These are phyloP conservation scores for Cucurbitaria berberidis DNA, from an alignment of 2,329 filamentous ascomycete genomes.

Conservation along the genomic window DNA sequence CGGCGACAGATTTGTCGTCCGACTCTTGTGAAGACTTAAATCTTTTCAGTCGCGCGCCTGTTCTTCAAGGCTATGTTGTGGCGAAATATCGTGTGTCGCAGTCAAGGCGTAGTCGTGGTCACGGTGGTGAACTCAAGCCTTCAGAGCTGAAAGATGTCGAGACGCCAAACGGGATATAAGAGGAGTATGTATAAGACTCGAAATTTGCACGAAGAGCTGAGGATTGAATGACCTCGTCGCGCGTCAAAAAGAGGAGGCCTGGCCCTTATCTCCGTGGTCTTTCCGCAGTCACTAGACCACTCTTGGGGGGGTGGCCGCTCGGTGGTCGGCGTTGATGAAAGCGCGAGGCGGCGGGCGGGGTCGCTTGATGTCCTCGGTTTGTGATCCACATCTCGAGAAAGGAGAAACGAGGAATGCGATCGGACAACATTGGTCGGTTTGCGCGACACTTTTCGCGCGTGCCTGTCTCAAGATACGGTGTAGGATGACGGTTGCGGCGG, in stretches of 20 bases:
- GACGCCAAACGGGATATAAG: background rate
- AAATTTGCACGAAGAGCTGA: background rate
- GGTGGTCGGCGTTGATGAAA: constrained; percentile 18
- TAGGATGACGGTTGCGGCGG: background rate
- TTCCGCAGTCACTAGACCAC: constrained; percentile 4
- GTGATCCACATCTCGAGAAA: background rate
- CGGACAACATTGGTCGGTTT: background rate
- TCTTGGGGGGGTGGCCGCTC: constrained; percentile 11
- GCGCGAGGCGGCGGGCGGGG: constrained; percentile 16
- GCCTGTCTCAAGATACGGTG: background rate
- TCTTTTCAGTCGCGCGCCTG: background rate
- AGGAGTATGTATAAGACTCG: background rate
- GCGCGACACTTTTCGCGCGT: background rate
- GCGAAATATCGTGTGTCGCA: background rate
- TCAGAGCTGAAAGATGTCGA: background rate
- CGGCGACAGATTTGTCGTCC: background rate
- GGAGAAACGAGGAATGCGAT: background rate
- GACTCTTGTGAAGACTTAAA: background rate
- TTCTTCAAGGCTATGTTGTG: background rate
- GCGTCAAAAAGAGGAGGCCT: background rate
- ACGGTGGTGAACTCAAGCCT: background rate
- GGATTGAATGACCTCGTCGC: background rate
- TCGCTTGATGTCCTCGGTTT: background rate
- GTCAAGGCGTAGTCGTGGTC: background rate
- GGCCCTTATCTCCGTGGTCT: constrained; percentile 13